Base-by-base conservation (phyloP, 176 grass and related monocot genomes). In the Panicum miliaceum region DNA sequence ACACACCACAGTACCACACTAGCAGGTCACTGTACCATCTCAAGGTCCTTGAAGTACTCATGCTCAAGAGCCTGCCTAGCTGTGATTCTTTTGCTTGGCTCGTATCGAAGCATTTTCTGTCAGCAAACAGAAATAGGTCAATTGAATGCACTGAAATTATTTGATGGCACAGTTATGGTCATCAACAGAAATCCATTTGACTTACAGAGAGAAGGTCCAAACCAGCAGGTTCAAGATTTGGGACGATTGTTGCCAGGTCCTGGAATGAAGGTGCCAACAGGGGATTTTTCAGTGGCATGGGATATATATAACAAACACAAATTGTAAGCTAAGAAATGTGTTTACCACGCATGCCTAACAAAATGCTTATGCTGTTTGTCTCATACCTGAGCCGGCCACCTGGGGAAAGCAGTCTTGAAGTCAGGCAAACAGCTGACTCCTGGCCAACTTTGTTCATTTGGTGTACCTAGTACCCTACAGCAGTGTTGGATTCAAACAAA, bases 391-490 rank as follows among this genome's bases (percentile, higher is more conserved):
- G 88, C 20, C 41, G 85, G 86, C 92, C 92, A 97, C 80, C 89
- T 97, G n/a, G 94, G 94, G 66, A 97, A 97, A 68, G 92, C 85
- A 77, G 94, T 92, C 83, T 97, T 97, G 85, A 92, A 97, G 80
- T 94, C 92, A 81, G 90, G 90, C 40, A 97, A 76, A 25, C 86
- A 81, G 69, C 85, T 94, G 75, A 94, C 94, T 67, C 94, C 94
- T 79, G 94, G 90, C 94, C 94, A 97, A 77, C 80, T 92, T 81
- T 97, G 92, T 87, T 97, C 94, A 83, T 92, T 94, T 60, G 94
- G 94, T 78, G 94, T 97, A 74, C 94, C 92, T 16, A 97, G 82
- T 58, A 94, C 66, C 87, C 94, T 97, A 77, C 79, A 83, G 54
- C 12, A 11, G 23, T 77, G 70, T 53, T 34, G 18, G 29, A 37